Evolutionary conservation across 2,329 filamentous ascomycete genomes (phyloP), one percentile per base, ranked within the genome.

Genomic region (Pseudomassariella vexata): DNA sequence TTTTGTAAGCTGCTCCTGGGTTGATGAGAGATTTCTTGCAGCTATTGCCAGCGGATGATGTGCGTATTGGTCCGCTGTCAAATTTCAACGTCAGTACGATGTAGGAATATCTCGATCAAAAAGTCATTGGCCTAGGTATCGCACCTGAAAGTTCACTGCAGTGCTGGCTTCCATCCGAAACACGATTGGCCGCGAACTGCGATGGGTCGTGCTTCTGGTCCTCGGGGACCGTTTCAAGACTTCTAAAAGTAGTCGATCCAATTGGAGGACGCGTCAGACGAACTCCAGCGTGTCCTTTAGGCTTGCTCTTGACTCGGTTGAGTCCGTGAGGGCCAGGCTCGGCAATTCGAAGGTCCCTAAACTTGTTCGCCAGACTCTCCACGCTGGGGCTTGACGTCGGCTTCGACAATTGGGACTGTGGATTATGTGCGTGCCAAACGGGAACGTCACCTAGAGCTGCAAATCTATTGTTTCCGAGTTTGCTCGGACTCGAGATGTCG

Each of bases 321-420:
- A 42, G 23, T 29, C 47, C 35, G 23, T 32, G 36, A 25, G 22
- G n/a, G n/a, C n/a, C n/a, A n/a, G n/a, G 32, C 15, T 35, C 38
- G 11, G 37, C 32, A 33, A 45, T 39, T 36, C 56, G 55, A 29
- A 62, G 49, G 34, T 53, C 52, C 36, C 50, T 44, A 9, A 62
- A 45, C 16, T 54, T 45, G n/a, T 45, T 36, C 25, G 55, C 46
- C 20, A 63, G 42, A 10, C 50, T 49, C 10, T 60, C 55, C 30
- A 57, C 34, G 33, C 38, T 39, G 15, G 42, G 30, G 21, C 41
- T 39, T 17, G 43, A 36, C 24, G 37, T 46, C 11, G n/a, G n/a
- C n/a, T n/a, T n/a, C n/a, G n/a, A n/a, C n/a, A n/a, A n/a, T n/a
- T n/a, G n/a, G n/a, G 39, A 28, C 35, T 40, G 40, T 10, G 38